Evolutionary conservation across 2,329 filamentous ascomycete genomes (phyloP).

Genomic region (Penicillium expansum): DNA sequence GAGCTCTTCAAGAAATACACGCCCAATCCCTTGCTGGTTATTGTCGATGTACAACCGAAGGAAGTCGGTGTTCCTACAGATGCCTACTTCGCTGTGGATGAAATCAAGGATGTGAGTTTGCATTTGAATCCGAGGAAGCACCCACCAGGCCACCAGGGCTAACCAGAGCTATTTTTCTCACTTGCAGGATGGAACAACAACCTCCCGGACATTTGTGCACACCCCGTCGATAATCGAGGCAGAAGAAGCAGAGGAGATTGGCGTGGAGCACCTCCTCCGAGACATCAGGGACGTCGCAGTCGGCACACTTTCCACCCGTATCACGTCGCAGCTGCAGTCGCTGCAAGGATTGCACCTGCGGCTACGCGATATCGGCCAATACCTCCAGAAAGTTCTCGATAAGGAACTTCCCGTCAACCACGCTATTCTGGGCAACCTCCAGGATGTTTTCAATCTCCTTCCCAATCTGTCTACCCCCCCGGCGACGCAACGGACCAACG

Average conservation of each 20-base stretch:
- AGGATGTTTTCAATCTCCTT: conserved; percentile 97
- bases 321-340: conserved; percentile 96
- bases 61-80: conserved; percentile 97
- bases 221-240: conserved; percentile 98
- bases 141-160: not conserved
- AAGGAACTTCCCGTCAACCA: conserved; percentile 94
- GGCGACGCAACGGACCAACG: conserved; percentile 58
- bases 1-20: conserved; percentile 99
- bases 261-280: conserved; percentile 93
- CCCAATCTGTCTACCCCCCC: conserved; percentile 88
- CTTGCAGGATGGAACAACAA: conserved; percentile 86
- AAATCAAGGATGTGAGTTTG: conserved; percentile 90
- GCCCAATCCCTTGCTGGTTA: conserved; percentile 91
- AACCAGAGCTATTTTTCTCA: not conserved
- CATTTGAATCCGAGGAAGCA: not conserved
- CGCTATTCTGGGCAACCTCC: conserved; percentile 94
- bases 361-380: conserved; percentile 90
- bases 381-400: conserved; percentile 93
- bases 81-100: conserved; percentile 97
- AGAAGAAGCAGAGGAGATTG: conserved; percentile 98
- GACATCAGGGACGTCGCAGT: conserved; percentile 98
- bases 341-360: conserved; percentile 93
- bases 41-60: conserved; percentile 97
- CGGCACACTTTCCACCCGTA: conserved; percentile 90
- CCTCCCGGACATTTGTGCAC: conserved; percentile 95